phyloP scores from a whole-genome alignment of 192 early-diverging fungal species.

The Entophlyctis luteolus region DNA sequence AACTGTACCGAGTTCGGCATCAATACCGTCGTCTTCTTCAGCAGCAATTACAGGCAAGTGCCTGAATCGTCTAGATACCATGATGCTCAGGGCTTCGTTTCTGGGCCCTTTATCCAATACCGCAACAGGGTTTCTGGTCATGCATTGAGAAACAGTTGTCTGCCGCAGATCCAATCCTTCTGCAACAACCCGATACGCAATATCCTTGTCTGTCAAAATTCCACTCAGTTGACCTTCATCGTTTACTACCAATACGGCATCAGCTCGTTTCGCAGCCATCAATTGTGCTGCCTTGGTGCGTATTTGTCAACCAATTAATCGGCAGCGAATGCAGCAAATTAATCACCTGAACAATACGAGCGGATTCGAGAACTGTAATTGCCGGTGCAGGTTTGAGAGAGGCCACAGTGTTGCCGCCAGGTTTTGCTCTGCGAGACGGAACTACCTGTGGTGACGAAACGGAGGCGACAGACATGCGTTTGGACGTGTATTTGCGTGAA shows the following conservation, averaged over 20 bases:
- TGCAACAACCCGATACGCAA: constrained; percentile 92
- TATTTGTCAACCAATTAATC: neutral
- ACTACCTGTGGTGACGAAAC: neutral
- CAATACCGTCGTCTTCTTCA: constrained; percentile 31
- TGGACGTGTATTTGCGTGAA: constrained; percentile 4
- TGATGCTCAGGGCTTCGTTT: constrained; percentile 47
- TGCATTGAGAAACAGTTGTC: constrained; percentile 74
- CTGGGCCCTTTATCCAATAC: constrained; percentile 58
- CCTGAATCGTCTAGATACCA: constrained; percentile 48
- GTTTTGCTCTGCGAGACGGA: neutral
- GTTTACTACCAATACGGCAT: constrained; percentile 93
- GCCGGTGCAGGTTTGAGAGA: constrained; percentile 82
- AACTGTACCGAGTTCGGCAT: constrained; percentile 20
- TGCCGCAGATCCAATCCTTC: constrained; percentile 47
- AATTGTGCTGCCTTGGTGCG: constrained; percentile 40
- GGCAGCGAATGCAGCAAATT: neutral
- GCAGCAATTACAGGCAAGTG: constrained; percentile 47
- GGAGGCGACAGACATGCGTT: constrained; percentile 20
- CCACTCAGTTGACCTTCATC: constrained; percentile 85
- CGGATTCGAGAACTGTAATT: constrained; percentile 66
- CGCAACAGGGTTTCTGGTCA: constrained; percentile 87
- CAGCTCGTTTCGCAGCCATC: constrained; percentile 95
- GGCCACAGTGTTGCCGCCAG: constrained; percentile 78
- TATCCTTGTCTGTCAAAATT: constrained; percentile 97
- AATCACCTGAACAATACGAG: constrained; percentile 48